These are phyloP conservation scores for Paramarasmius palmivorus DNA, from an alignment of 1,284 basidiomycete genomes.

Conservation along the genomic window DNA sequence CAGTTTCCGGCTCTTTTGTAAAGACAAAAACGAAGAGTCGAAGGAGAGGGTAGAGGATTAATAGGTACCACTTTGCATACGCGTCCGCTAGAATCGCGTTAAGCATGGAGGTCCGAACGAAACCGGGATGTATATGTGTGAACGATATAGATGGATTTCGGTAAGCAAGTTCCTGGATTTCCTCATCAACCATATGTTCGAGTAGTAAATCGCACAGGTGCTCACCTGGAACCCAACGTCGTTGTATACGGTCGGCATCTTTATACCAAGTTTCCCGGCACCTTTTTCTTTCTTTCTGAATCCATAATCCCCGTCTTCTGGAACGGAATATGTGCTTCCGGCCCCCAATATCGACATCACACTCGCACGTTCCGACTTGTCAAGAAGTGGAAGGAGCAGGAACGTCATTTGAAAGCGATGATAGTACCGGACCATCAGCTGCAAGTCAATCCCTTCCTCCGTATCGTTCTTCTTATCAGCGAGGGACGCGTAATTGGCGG, in stretches of 20 bases:
- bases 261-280: background rate
- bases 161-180: constrained; percentile 10
- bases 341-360: constrained; percentile 8
- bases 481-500: background rate
- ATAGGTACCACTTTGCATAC: background rate
- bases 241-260: constrained; percentile 6
- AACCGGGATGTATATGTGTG: constrained; percentile 11
- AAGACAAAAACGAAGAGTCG: constrained; percentile 1
- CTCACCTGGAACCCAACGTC: constrained; percentile 11
- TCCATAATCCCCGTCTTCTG: constrained; percentile 6
- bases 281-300: constrained; percentile 3
- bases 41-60: background rate
- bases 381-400: constrained; percentile 9
- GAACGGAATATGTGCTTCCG: constrained; percentile 1
- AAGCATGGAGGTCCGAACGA: constrained; percentile 14
- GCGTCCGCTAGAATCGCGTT: background rate
- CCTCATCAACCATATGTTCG: background rate
- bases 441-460: constrained; percentile 6
- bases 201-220: background rate
- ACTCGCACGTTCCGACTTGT: background rate
- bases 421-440: constrained; percentile 8
- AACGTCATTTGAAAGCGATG: constrained; percentile 10
- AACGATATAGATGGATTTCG: constrained; percentile 14
- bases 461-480: background rate
- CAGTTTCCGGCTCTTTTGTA: constrained; percentile 1